Conservation (phyloP, 352 stramenopile genomes). For the Globisporangium radiosum region DNA sequence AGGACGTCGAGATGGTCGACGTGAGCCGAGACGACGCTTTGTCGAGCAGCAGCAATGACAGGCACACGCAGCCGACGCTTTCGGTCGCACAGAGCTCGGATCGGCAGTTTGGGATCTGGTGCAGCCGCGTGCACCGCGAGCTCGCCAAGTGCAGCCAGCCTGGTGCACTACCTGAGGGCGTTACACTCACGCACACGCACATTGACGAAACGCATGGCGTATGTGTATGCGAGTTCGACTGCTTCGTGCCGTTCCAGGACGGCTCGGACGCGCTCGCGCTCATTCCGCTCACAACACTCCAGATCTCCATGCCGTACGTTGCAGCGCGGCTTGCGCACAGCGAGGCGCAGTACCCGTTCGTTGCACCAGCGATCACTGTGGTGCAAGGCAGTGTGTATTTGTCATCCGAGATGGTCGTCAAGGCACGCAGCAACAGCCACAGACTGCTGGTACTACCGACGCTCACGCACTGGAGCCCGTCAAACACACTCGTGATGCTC, state of each 20-base stretch:
- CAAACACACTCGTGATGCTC: conserved; percentile 66
- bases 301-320: conserved; percentile 56
- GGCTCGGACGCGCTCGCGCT: conserved; percentile 61
- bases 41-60: not conserved
- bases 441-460: conserved; percentile 42
- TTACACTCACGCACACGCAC: conserved; percentile 33
- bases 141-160: conserved; percentile 52
- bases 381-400: conserved; percentile 42
- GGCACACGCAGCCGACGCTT: conserved; percentile 5
- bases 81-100: conserved; percentile 3
- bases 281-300: conserved; percentile 48
- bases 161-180: conserved; percentile 26
- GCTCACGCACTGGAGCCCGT: conserved; percentile 68
- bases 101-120: conserved; percentile 67
- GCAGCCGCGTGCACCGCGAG: conserved; percentile 61
- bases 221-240: conserved; percentile 56
- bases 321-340: conserved; percentile 16
- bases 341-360: conserved; percentile 55
- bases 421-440: not conserved
- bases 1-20: conserved; percentile 15
- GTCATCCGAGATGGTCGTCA: conserved; percentile 33
- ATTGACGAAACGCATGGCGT: conserved; percentile 41
- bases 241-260: conserved; percentile 69
- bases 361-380: conserved; percentile 41
- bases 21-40: not conserved